phyloP scores from a whole-genome alignment of 108 stramenopile genomes.

The Epithemia pelagica region DNA sequence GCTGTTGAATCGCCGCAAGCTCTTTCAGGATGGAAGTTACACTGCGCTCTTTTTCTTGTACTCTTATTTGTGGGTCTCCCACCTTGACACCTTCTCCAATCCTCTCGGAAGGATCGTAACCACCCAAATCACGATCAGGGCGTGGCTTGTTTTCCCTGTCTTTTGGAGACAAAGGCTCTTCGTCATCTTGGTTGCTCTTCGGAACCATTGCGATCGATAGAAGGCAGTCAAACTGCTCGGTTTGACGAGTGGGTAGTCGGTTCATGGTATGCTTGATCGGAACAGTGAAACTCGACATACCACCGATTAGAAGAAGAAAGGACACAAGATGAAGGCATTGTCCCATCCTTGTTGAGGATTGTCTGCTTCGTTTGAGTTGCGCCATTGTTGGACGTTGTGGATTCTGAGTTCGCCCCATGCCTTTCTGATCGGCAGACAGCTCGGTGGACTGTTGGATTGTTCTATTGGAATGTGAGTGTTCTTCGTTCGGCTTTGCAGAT shows the following conservation, averaged over 20 bases:
- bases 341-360: too few species aligned
- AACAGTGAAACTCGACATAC: conserved; percentile 1
- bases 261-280: not conserved
- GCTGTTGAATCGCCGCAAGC: conserved; percentile 85
- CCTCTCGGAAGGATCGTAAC: conserved; percentile 37
- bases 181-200: not conserved
- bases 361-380: too few species aligned
- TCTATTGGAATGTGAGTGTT: too few species aligned
- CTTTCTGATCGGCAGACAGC: too few species aligned
- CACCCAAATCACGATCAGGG: conserved; percentile 21
- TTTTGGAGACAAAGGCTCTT: not conserved
- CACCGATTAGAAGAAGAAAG: too few species aligned
- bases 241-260: not conserved
- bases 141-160: not conserved
- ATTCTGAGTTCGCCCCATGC: too few species aligned
- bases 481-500: too few species aligned
- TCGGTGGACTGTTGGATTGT: too few species aligned
- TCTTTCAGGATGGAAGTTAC: conserved; percentile 85
- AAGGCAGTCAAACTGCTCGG: not conserved
- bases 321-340: too few species aligned
- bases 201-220: not conserved
- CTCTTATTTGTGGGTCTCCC: conserved; percentile 56
- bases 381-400: too few species aligned
- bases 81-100: conserved; percentile 32
- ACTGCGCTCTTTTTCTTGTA: conserved; percentile 46